phyloP scores from a whole-genome alignment of 1,284 basidiomycete species.

The Gymnopus androsaceus region DNA sequence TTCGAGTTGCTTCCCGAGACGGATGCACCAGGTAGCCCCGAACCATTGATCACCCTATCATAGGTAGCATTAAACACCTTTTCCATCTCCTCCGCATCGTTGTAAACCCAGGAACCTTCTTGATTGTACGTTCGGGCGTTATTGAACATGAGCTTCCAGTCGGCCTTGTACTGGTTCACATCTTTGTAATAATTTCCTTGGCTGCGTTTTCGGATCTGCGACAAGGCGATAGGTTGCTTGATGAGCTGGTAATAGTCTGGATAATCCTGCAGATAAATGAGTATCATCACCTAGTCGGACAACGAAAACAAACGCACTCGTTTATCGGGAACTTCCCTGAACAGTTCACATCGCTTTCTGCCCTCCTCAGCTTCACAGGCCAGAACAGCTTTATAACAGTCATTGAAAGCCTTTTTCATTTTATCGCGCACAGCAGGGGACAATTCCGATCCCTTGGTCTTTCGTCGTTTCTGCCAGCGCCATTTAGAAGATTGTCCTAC shows the following conservation, averaged over 20 bases:
- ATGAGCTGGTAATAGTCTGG: constrained; percentile 89
- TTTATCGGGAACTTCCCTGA: constrained; percentile 78
- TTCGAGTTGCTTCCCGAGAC: constrained; percentile 39
- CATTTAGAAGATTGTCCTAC: background rate
- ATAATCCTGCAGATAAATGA: constrained; percentile 62
- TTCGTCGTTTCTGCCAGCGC: constrained; percentile 73
- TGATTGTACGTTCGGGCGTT: constrained; percentile 92
- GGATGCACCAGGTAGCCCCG: constrained; percentile 72
- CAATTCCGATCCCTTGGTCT: constrained; percentile 57
- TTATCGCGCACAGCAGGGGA: constrained; percentile 61
- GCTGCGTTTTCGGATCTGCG: constrained; percentile 84
- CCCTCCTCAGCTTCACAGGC: constrained; percentile 73
- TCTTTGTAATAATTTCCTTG: constrained; percentile 76
- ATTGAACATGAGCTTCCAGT: constrained; percentile 89
- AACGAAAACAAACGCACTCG: constrained; percentile 46
- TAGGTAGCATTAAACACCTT: constrained; percentile 75
- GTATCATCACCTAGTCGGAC: constrained; percentile 4
- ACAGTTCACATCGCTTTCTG: constrained; percentile 81
- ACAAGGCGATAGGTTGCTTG: constrained; percentile 82
- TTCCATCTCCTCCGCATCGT: constrained; percentile 92
- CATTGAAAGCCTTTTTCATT: constrained; percentile 85
- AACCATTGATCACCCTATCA: constrained; percentile 57
- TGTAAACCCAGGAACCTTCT: constrained; percentile 90
- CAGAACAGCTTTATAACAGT: constrained; percentile 80
- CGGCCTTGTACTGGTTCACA: constrained; percentile 73